Conservation (phyloP, 2,329 filamentous ascomycete genomes). For the Teratosphaeria nubilosa region DNA sequence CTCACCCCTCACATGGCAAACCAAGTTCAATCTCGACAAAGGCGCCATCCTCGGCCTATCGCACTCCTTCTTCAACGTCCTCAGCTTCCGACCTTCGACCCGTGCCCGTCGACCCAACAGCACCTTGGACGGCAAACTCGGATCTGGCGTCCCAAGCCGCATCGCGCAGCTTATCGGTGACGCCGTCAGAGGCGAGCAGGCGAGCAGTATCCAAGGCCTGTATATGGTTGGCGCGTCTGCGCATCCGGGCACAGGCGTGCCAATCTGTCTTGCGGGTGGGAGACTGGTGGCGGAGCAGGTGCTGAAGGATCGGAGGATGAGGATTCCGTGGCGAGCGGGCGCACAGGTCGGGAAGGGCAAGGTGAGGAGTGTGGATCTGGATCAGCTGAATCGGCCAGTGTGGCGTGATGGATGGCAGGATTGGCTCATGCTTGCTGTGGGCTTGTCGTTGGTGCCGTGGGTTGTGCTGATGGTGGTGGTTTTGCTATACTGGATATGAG, state of each 20-base stretch:
- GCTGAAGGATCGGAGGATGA: slow-evolving; percentile 29
- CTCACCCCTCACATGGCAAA: slow-evolving; percentile 53
- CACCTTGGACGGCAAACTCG: slow-evolving; percentile 26
- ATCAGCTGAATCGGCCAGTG: slow-evolving; percentile 16
- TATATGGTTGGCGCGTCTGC: slow-evolving; percentile 69
- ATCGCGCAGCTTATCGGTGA: slow-evolving; percentile 18
- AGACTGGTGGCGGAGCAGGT: slow-evolving; percentile 51
- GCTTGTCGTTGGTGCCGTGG: slow-evolving; percentile 10
- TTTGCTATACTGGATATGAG: neutral
- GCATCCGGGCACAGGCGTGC: slow-evolving; percentile 67
- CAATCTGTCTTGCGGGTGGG: slow-evolving; percentile 60
- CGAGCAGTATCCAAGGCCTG: slow-evolving; percentile 36
- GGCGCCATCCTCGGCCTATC: slow-evolving; percentile 63
- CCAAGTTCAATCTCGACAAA: slow-evolving; percentile 62
- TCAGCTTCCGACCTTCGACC: slow-evolving; percentile 55
- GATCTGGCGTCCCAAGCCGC: slow-evolving; percentile 14
- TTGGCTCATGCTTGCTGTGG: slow-evolving; percentile 8
- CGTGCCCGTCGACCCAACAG: slow-evolving; percentile 41
- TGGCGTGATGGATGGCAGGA: slow-evolving; percentile 17
- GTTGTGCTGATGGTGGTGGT: neutral
- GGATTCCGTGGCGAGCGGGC: slow-evolving; percentile 30
- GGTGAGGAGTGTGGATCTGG: slow-evolving; percentile 18
- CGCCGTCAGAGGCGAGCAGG: slow-evolving; percentile 7
- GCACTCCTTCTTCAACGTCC: slow-evolving; percentile 65
- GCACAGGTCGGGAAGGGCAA: neutral